Evolutionary conservation across 2,329 filamentous ascomycete genomes (phyloP), one percentile per base, ranked within the genome.

Genomic region (Akanthomyces muscarius): DNA sequence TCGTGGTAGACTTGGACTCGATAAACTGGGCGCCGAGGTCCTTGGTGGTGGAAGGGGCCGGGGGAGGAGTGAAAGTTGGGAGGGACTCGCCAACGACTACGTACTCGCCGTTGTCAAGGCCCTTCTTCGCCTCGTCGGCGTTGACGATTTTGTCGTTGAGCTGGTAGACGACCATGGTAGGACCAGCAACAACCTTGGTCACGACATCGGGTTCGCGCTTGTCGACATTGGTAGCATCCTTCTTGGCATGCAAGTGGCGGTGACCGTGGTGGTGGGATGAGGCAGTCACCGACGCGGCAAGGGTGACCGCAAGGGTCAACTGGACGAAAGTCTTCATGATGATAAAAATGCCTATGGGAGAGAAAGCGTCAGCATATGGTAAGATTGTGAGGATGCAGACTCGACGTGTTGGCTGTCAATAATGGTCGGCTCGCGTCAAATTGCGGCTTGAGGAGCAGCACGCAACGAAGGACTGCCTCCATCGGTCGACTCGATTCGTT

Each of bases 31-130:
- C 80, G 47, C 76, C 77, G 56, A 72, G 59, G 54, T 70, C 68
- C 63, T 72, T 72, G 66, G 69, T 71, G 65, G 73, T 75, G 63
- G 70, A 70, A 7, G 78, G 71, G 30, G 72, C 72, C 64, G 73
- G 74, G 7, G 78, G 79, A n/a, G 81, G 73, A 48, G 71, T 74
- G 68, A 83, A 84, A 50, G 81, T 81, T 55, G 84, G 84, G 16
- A 77, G 77, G 51, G 82, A 79, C 72, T 86, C 84, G 67, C 86
- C 84, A 52, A 89, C 79, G 55, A 90, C 78, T 53, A 89, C 80
- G 78, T 86, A 95, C 53, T 85, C 83, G 59, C 92, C 90, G 65
- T 88, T 83, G 63, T 83, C 77, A 69, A 98, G 82, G 67, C 92
- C 91, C 62, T 84, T 73, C 77, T 89, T 83, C 61, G 92, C 92